Percentiles rank a stretch among this genome's conserved stretches.
Conservation (phyloP, 2,329 filamentous ascomycete species). For the Zasmidium citrigriseum region DNA sequence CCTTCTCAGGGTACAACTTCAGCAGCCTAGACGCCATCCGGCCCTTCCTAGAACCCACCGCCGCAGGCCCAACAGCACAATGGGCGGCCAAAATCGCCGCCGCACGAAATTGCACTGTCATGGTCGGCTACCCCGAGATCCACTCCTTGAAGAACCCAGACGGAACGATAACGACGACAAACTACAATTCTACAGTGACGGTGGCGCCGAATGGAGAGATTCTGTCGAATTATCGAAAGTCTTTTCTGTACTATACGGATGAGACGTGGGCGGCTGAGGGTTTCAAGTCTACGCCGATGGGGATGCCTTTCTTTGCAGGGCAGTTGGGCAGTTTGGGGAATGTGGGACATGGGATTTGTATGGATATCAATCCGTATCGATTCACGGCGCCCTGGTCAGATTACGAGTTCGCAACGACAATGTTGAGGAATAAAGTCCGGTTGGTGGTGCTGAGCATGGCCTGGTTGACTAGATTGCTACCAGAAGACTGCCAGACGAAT, state of each 20-base stretch:
- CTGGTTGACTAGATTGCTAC: conserved; percentile 64
- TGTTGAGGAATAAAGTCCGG: conserved; percentile 58
- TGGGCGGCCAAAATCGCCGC: conserved; percentile 71
- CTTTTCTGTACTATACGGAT: conserved; percentile 67
- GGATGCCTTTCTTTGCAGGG: conserved; percentile 40
- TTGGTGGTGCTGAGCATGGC: conserved; percentile 75
- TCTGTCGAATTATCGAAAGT: conserved; percentile 63
- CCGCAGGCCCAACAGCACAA: conserved; percentile 65
- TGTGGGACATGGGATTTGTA: conserved; percentile 51
- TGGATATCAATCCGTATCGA: conserved; percentile 64
- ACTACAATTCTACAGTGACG: conserved; percentile 63
- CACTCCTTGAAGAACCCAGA: conserved; percentile 24
- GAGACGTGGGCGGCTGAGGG: conserved; percentile 59
- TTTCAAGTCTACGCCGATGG: conserved; percentile 7
- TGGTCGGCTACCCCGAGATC: conserved; percentile 71
- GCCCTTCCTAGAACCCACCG: conserved; percentile 67
- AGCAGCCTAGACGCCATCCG: conserved; percentile 66
- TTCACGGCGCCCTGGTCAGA: conserved; percentile 59
- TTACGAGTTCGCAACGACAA: conserved; percentile 61
- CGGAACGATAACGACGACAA: conserved; percentile 15
- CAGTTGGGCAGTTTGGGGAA: conserved; percentile 39
- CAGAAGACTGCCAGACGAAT: conserved; percentile 52
- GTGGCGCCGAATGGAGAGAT: conserved; percentile 57
- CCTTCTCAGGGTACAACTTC: conserved; percentile 81
- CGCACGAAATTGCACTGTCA: conserved; percentile 67